Evolutionary conservation across 2,329 filamentous ascomycete genomes (phyloP).

Genomic region (Phaeosphaeriaceae sp.): DNA sequence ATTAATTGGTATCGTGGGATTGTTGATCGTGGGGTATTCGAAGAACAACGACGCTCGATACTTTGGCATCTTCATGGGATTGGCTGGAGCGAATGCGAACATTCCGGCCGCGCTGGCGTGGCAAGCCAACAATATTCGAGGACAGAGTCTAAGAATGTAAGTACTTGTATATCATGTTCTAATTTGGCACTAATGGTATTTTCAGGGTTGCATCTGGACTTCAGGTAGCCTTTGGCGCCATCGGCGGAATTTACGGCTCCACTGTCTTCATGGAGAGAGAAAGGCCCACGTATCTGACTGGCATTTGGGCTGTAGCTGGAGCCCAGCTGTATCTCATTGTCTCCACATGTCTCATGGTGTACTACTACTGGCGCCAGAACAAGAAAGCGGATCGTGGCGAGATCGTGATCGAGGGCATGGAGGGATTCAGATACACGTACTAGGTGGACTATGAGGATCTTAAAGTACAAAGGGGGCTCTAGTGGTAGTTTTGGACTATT

Average conservation of each 20-base stretch:
- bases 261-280: conserved; percentile 41
- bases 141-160: conserved; percentile 22
- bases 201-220: conserved; percentile 36
- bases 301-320: conserved; percentile 32
- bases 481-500: too few species aligned
- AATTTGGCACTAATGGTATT: background rate
- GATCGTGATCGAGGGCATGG: conserved; percentile 20
- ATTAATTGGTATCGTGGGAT: conserved; percentile 54
- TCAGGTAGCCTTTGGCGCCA: conserved; percentile 41
- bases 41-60: conserved; percentile 51
- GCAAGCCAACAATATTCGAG: conserved; percentile 19
- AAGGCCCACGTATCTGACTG: conserved; percentile 31
- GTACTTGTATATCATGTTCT: background rate
- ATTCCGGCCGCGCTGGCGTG: conserved; percentile 55
- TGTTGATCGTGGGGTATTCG: conserved; percentile 55
- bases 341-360: conserved; percentile 12
- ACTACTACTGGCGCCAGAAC: conserved; percentile 18
- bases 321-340: conserved; percentile 28
- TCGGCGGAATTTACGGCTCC: conserved; percentile 41
- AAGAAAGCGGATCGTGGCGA: conserved; percentile 19
- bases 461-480: background rate
- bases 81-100: conserved; percentile 61
- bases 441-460: conserved; percentile 1
- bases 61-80: conserved; percentile 56
- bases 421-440: conserved; percentile 24